Base-by-base conservation (phyloP, 768 basidiomycete species). In the Auricularia heimuer region DNA sequence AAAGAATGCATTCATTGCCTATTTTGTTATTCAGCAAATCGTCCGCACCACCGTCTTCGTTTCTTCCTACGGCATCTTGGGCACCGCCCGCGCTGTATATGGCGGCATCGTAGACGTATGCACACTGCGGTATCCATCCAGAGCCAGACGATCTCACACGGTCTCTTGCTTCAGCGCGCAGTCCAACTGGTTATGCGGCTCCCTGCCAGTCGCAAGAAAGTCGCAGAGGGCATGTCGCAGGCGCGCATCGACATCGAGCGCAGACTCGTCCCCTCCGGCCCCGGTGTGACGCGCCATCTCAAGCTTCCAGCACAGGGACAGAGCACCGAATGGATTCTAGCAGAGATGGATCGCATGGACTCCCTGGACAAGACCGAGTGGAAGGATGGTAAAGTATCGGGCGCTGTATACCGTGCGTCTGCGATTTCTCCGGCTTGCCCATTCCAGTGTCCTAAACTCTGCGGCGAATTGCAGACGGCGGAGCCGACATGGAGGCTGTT, bases 261-360 rank as follows among this genome's bases (percentile, higher is more conserved):
- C 68, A 84, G 83, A 67, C 81, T 94, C 47, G 76, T 92, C 1
- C 88, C 88, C 0, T 80, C 84, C 62, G 87, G 84, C 1, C 78
- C 81, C 2, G 77, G 80, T 21, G 83, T 92, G 4, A 77, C 82
- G 1, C 82, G 89, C 3, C 84, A 93, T 71, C 79, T 90, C 1
- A 69, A 81, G 1, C 77, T 94, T 0, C 92, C 92, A 0, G 75
- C 77, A 0, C 75, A 83, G 34, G 90, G 92, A 14, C 80, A 84
- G 68, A 77, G 85, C 0, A 66, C 82, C 7, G 88, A 88, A 66
- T 90, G 89, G 89, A 89, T 94, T 67, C 66, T 85, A 21, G 79
- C 78, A 7, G 89, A 92, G 72, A 92, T 94, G 88, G 82, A 84
- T 29, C 83, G 79, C 69, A 92, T 94, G 89, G 90, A 94, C 73